phyloP scores from a whole-genome alignment of 2,329 filamentous ascomycete species.

The Fusarium verticillioides region DNA sequence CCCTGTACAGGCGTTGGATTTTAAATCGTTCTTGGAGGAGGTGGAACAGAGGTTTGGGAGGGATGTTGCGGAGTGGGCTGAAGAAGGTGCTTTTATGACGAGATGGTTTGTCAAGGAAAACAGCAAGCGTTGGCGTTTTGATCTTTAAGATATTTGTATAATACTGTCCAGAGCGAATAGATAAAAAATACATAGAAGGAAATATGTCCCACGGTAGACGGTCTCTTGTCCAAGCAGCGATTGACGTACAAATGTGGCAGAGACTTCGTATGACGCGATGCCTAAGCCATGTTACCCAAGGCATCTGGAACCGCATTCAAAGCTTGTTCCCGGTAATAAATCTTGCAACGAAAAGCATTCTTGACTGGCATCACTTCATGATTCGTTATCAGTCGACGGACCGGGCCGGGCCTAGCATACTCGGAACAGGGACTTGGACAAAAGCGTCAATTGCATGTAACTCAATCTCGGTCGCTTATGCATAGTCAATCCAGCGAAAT shows the following conservation, averaged over 20 bases:
- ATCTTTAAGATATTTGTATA: neutral
- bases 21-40: slow-evolving; percentile 32
- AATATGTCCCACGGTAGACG: accelerated
- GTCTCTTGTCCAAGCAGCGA: accelerated
- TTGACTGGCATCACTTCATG: neutral
- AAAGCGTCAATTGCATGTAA: neutral
- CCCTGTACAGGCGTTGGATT: slow-evolving; percentile 41
- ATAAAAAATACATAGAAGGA: neutral
- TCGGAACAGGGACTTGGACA: neutral
- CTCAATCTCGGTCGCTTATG: neutral
- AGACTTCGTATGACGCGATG: neutral
- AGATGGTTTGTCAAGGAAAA: slow-evolving; percentile 51
- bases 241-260: accelerated
- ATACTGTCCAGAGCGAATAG: neutral
- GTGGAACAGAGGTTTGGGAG: slow-evolving; percentile 39
- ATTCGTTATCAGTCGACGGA: neutral
- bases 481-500: too few species aligned
- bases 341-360: neutral
- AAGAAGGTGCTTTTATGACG: slow-evolving; percentile 46
- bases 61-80: slow-evolving; percentile 44
- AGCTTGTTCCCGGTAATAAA: neutral
- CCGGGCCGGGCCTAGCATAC: neutral
- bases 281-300: too few species aligned
- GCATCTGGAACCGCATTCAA: neutral
- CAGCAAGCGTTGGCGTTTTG: slow-evolving; percentile 48